Percentiles rank a stretch among this genome's conserved stretches.
These are phyloP conservation scores for Begonia masoniana DNA, from an alignment of 306 rosid genomes.

Conservation along the genomic window DNA sequence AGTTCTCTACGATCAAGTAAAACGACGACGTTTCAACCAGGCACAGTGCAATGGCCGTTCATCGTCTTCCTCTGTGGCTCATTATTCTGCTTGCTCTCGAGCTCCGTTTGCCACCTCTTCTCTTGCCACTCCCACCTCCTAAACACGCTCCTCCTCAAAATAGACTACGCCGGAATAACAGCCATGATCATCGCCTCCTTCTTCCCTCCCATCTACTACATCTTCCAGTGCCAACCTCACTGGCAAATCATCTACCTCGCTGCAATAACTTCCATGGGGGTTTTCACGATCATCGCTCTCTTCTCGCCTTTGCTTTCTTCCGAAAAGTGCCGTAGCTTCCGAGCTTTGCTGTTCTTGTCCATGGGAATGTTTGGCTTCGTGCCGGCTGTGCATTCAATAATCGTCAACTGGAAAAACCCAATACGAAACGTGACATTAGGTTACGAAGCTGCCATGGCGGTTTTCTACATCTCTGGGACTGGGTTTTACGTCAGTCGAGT, in stretches of 20 bases:
- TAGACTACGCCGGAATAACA: conserved; percentile 72
- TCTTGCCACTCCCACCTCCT: conserved; percentile 64
- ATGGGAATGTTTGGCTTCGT: conserved; percentile 87
- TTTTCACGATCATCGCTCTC: conserved; percentile 51
- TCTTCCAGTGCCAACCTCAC: conserved; percentile 69
- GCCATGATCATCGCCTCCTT: conserved; percentile 93
- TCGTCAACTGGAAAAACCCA: conserved; percentile 77
- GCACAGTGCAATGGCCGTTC: conserved; percentile 73
- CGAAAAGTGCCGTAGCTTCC: conserved; percentile 35
- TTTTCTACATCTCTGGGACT: conserved; percentile 60
- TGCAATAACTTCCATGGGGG: conserved; percentile 75
- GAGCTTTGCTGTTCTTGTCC: conserved; percentile 74
- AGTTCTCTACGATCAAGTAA: not conserved
- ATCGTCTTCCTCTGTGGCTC: conserved; percentile 77
- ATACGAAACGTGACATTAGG: conserved; percentile 44
- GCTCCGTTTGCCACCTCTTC: conserved; percentile 90
- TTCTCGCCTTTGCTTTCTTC: conserved; percentile 53
- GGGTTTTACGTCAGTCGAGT: conserved; percentile 57
- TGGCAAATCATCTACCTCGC: conserved; percentile 78
- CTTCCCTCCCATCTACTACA: conserved; percentile 87
- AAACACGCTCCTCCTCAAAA: conserved; percentile 42
- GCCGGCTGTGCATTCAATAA: conserved; percentile 62
- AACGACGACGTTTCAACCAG: not conserved
- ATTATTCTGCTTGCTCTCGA: conserved; percentile 85
- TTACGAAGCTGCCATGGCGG: conserved; percentile 65